Evolutionary conservation across 1,284 basidiomycete genomes (phyloP), one percentile per base, ranked within the genome.

Genomic region (Heliocybe sulcata): DNA sequence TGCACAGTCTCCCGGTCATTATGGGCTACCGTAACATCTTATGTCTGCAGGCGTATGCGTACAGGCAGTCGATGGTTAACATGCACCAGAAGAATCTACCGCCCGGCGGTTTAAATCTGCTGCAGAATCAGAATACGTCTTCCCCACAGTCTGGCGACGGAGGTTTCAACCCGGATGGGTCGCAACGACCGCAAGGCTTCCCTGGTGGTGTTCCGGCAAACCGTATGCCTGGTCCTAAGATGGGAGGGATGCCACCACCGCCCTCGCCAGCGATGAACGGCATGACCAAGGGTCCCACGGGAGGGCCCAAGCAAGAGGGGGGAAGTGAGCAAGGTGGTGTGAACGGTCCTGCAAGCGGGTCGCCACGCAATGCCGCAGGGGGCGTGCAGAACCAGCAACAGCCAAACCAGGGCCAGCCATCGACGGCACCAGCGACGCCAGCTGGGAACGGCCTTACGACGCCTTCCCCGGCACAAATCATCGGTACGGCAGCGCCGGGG

Each of bases 231-330:
- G 62, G 42, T 25, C 72, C 63, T 59, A 66, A 63, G 4, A 72
- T 71, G 67, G 64, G 65, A 33, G 72, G 75, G 67, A 75, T 76
- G 64, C 75, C 75, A 26, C 82, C 82, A 1, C 81, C 67, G 14
- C 64, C 65, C 9, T 67, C 81, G 1, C 77, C 80, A 35, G 71
- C 66, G 2, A 73, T 76, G 57, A 65, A 60, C 33, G 63, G 66
- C 51, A 55, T 60, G 51, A 64, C 64, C 57, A 63, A 49, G 47
- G 47, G 47, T 6, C 60, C 26, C 56, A 58, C 23, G 23, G 59
- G 60, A 0, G 61, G 62, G 2, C 55, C 64, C 52, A 66, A 65
- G 42, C 68, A 73, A 47, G 62, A 61, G 38, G 8, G 8, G n/a
- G 38, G 12, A 16, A n/a, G 6, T 16, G 61, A 55, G 2, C 62